Base-by-base conservation (phyloP, 2,329 filamentous ascomycete genomes). In the Fusarium kyushuense region DNA sequence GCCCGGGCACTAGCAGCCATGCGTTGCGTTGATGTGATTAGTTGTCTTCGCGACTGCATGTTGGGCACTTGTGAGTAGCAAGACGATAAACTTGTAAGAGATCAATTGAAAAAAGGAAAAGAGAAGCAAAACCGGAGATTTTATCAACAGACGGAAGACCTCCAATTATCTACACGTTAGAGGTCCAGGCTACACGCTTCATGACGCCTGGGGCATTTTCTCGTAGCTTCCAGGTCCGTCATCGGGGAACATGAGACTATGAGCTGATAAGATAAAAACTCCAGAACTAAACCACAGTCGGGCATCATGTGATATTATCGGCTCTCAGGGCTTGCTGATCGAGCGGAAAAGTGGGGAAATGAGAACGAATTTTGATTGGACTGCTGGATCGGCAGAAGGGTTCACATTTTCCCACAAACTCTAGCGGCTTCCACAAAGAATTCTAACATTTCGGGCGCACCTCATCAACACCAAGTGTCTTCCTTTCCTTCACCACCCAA, bases 321-420 rank as follows among this genome's bases (percentile, higher is more conserved):
- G n/a, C n/a, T n/a, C n/a, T n/a, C n/a, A n/a, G n/a, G n/a, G n/a
- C n/a, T n/a, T n/a, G n/a, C n/a, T n/a, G n/a, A n/a, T n/a, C n/a
- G n/a, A n/a, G n/a, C n/a, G n/a, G n/a, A n/a, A n/a, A n/a, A n/a
- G n/a, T n/a, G n/a, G n/a, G n/a, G n/a, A n/a, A n/a, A n/a, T n/a
- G n/a, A n/a, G n/a, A n/a, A n/a, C 23, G 23, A 45, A n/a, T 54
- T 40, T 54, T 58, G 55, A 58, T 58, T 58, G n/a, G n/a, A n/a
- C n/a, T n/a, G n/a, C n/a, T n/a, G n/a, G n/a, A n/a, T n/a, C n/a
- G n/a, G n/a, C n/a, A n/a, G n/a, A n/a, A n/a, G 55, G 55, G 79
- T 78, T 79, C 78, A 78, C 76, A 79, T 77, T 81, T 81, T 78
- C 78, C 77, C 79, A 80, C 79, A 80, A 81, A 80, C 76, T 79